These are phyloP conservation scores for Leptomonas seymouri DNA, from an alignment of 208 protist species.

Conservation along the genomic window DNA sequence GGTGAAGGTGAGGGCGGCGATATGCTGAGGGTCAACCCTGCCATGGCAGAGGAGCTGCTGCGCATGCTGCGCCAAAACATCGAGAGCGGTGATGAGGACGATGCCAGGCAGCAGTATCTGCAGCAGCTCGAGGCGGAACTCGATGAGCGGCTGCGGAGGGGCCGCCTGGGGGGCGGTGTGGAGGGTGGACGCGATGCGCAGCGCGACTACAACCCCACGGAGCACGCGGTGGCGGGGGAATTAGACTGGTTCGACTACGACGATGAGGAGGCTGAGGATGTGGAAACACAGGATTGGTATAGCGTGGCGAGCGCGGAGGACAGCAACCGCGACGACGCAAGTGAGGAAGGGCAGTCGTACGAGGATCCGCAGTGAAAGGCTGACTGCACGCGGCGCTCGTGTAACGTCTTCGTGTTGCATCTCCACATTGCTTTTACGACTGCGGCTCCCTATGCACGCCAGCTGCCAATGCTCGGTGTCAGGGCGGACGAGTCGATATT, in stretches of 20 bases:
- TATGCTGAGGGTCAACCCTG: conserved; percentile 1
- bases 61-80: conserved; percentile 14
- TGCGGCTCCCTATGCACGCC: no score
- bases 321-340: not conserved
- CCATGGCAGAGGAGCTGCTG: conserved; percentile 28
- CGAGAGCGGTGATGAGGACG: conserved; percentile 12
- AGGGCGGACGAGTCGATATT: no score
- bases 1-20: conserved; percentile 1
- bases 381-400: no score
- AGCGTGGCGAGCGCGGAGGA: conserved; percentile 27
- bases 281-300: conserved; percentile 29
- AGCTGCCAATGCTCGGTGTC: no score
- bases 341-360: not conserved
- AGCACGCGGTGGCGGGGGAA: not conserved
- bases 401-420: not conserved
- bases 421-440: no score
- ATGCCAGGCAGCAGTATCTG: conserved; percentile 9
- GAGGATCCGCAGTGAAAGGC: not conserved
- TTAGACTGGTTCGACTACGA: conserved; percentile 18
- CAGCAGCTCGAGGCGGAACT: conserved; percentile 17
- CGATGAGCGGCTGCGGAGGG: not conserved
- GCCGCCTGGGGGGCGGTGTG: not conserved
- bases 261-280: conserved; percentile 14
- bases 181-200: not conserved
- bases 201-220: not conserved